These are phyloP conservation scores for Artemisia tridentata DNA, from an alignment of 129 eudicot species.

Conservation along the genomic window DNA sequence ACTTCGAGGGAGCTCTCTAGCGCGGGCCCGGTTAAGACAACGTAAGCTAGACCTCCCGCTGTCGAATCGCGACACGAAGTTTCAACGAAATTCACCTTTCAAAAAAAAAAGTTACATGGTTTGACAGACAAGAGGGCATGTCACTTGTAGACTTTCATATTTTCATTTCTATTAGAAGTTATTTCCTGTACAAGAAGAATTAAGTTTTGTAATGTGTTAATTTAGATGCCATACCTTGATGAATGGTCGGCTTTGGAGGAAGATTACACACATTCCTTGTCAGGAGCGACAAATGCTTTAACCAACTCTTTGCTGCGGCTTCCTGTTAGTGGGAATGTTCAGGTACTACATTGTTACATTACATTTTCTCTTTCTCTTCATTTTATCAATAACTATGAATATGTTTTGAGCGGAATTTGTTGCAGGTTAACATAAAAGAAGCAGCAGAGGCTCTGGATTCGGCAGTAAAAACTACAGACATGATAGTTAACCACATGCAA, in stretches of 20 bases:
- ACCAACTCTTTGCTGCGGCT: slow-evolving; percentile 58
- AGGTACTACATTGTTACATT: slow-evolving; percentile 37
- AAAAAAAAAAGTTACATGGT: too few relatives aligned
- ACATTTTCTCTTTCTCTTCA: slow-evolving; percentile 2
- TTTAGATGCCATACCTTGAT: slow-evolving; percentile 70
- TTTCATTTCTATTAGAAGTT: neutral
- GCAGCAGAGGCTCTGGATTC: slow-evolving; percentile 52
- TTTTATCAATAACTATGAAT: neutral
- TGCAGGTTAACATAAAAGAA: slow-evolving; percentile 61
- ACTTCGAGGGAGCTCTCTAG: too few relatives aligned
- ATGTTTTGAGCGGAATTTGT: slow-evolving; percentile 3
- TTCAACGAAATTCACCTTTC: too few relatives aligned
- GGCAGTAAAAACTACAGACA: slow-evolving; percentile 54
- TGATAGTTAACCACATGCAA: slow-evolving; percentile 45
- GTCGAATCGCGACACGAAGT: too few relatives aligned
- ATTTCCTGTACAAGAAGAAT: neutral
- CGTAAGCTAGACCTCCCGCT: too few relatives aligned
- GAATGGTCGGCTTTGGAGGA: slow-evolving; percentile 74
- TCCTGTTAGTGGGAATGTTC: slow-evolving; percentile 63
- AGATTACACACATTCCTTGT: slow-evolving; percentile 58
- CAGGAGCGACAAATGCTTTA: slow-evolving; percentile 50
- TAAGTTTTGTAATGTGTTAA: neutral
- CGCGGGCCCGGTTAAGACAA: too few relatives aligned
- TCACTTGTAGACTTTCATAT: too few relatives aligned
- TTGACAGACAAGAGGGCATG: too few relatives aligned